Evolutionary conservation across 1,139 yeast genomes (phyloP), one percentile per base, ranked within the genome.

Genomic region (Blastobotrys malaysiensis): DNA sequence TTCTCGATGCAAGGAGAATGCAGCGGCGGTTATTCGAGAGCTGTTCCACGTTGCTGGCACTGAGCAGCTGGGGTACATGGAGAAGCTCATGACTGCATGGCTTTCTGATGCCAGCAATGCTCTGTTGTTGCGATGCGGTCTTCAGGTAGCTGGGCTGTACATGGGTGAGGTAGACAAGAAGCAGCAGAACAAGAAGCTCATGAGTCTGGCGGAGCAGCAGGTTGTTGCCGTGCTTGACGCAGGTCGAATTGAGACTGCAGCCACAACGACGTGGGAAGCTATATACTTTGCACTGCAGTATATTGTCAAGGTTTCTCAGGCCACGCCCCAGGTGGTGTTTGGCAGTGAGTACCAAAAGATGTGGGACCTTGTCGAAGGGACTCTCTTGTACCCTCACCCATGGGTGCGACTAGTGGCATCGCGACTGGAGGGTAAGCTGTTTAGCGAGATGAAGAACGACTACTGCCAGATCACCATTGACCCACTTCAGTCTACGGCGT

Each of bases 1-100:
- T 3, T 73, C 86, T n/a, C 82, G 79, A 59, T 91, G 97, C 65
- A 82, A 97, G 56, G 96, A 88, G 66, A 85, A 86, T 87, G 90
- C 98, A 0, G 73, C 85, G 5, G 71, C 82, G 5, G 74, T 91
- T 51, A 73, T 90, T 43, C 71, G 79, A 9, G 76, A 76, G 20
- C 74, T 93, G 51, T 70, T 91, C 54, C 31, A 21, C 16, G 36
- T 48, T 2, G 45, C 48, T 20, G 50, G 52, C 19, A 46, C 43
- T 21, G 72, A 72, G 45, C 81, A 81, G 55, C 70, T 84, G 52
- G 79, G 77, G 5, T 75, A 72, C 3, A 74, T 75, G 52, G 64
- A 79, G 31, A 67, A 66, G 2, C 70, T 73, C 13, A 78, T 88
- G 59, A 55, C 64, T 6, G 79, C 85, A 0, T 93, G 99, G 99